Base-by-base conservation (phyloP, 2,329 filamentous ascomycete species). In the Botrytis porri region DNA sequence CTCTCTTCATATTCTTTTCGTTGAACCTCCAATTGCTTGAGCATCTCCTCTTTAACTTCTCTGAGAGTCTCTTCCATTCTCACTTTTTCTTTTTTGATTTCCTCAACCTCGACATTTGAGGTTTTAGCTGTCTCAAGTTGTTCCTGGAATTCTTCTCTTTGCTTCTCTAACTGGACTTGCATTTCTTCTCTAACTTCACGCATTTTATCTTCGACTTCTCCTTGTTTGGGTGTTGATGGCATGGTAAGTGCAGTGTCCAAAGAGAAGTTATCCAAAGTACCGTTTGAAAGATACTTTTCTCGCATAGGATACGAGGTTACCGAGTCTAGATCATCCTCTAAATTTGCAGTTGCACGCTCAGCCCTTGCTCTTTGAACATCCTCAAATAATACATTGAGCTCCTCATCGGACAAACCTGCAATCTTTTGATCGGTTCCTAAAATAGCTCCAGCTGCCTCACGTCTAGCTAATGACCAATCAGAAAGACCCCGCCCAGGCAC, bases 261-360 rank as follows among this genome's bases (percentile, higher is more conserved):
- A 2, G 95, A 98, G 79, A 98, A 96, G 80, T 97, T 98, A 83
- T 99, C 96, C 70, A 98, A 87, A 0, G 95, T 98, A 2, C 95
- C 95, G 72, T 92, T 96, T 4, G 95, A 98, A 84, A 97, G 89
- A 82, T 98, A 98, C 80, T 98, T 98, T 78, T 99, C 96, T 69
- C 96, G 88, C 43, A 95, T 86, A 2, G 94, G 92, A 80, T 95
- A 98, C 0, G 95, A 98, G 41, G 91, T 92, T 65, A 92, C 89
- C 0, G 95, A 98, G 77, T 99, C 96, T 71, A 91, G 89, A 81
- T 98, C 96, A 73, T 98, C 95, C 72, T 95, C 93, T 59, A 92
- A 91, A 75, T 95, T 94, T 35, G 94, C 89, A 69, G 84, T 87
- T 71, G 94, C 93, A 75, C 89, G 87, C 78, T 91, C 89, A 0